Percentiles rank a stretch among this genome's conserved stretches.
phyloP scores from a whole-genome alignment of 75 land plant species.

The Chamaecyparis obtusa region DNA sequence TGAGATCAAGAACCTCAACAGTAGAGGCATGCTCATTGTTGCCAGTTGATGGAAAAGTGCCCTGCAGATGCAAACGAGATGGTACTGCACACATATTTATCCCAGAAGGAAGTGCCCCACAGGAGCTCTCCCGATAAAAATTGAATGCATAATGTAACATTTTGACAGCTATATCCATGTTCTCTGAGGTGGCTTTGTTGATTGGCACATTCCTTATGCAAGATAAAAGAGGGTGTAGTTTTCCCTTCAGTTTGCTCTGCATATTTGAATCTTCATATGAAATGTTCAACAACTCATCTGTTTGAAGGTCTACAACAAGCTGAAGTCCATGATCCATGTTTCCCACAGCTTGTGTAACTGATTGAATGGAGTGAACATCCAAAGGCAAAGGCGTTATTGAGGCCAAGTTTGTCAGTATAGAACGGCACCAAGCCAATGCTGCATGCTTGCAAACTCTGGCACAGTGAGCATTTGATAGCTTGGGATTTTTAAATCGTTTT shows the following conservation, averaged over 20 bases:
- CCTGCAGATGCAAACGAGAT: constrained; percentile 27
- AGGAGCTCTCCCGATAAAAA: constrained; percentile 85
- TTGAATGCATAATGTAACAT: constrained; percentile 64
- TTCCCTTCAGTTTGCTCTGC: constrained; percentile 34
- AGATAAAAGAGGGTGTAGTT: constrained; percentile 39
- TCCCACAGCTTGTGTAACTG: constrained; percentile 11
- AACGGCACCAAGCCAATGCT: constrained; percentile 88
- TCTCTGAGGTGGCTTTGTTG: constrained; percentile 61
- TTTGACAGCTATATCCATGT: constrained; percentile 62
- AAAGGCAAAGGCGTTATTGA: constrained; percentile 52
- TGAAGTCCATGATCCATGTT: constrained; percentile 26
- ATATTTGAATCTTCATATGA: constrained; percentile 36
- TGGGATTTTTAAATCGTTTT: constrained; percentile 93
- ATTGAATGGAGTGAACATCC: constrained; percentile 9
- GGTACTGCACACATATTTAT: constrained; percentile 60
- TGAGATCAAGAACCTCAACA: constrained; percentile 68
- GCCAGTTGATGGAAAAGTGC: constrained; percentile 16
- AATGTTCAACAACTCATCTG: constrained; percentile 47
- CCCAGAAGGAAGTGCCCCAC: constrained; percentile 67
- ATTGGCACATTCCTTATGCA: constrained; percentile 53
- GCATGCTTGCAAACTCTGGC: constrained; percentile 91
- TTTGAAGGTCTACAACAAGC: constrained; percentile 63
- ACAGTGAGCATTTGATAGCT: constrained; percentile 62
- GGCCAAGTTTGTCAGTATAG: constrained; percentile 70
- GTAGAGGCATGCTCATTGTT: constrained; percentile 26